Evolutionary conservation across 163 green algal genomes (phyloP), one percentile per base, ranked within the genome.

Genomic region (Chlamydomonas reinhardtii): DNA sequence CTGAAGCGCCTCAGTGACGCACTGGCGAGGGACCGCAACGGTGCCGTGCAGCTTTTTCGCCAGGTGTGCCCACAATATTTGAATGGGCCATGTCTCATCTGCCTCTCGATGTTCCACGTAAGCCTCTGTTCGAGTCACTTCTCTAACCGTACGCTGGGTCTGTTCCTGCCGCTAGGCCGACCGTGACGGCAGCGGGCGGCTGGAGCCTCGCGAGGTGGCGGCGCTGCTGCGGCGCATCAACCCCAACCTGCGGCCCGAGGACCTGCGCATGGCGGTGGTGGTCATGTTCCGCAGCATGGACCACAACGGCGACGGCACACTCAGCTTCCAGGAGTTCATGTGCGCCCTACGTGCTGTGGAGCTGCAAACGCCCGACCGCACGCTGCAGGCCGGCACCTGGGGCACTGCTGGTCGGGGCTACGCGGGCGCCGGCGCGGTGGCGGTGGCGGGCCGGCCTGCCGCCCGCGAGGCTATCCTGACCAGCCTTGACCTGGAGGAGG

Each of bases 331-430:
- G 17, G 82, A 88, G 31, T 35, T 88, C 37, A 65, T 88, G 27
- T 59, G 59, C 27, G 86, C 79, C 1, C 59, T 90, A 73, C 37
- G 79, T 14, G 86, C 86, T 2, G 79, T 87, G 65, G 79, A 87
- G 61, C 68, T 84, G 78, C 75, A 83, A 61, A 81, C n/a, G 4
- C 74, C 74, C n/a, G 48, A 81, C 74, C 74, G 74, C 48, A 81
- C 54, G 27, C 39, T 83, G 34, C 15, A 35, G 16, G 61, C 75
- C 9, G 75, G 75, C 35, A 73, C n/a, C 75, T 83, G 75, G 75
- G 61, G 52, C 43, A 24, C 54, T 0, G 74, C 52, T 9, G 54
- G 54, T 24, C 20, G 68, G 32, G 62, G 48, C 12, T 56, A 17
- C 48, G 48, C 6, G 6, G 48, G 48, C 14, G 39, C 5, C 39